These are phyloP conservation scores for Vaccinium macrocarpon DNA, from an alignment of 148 eudicot genomes.

Conservation along the genomic window DNA sequence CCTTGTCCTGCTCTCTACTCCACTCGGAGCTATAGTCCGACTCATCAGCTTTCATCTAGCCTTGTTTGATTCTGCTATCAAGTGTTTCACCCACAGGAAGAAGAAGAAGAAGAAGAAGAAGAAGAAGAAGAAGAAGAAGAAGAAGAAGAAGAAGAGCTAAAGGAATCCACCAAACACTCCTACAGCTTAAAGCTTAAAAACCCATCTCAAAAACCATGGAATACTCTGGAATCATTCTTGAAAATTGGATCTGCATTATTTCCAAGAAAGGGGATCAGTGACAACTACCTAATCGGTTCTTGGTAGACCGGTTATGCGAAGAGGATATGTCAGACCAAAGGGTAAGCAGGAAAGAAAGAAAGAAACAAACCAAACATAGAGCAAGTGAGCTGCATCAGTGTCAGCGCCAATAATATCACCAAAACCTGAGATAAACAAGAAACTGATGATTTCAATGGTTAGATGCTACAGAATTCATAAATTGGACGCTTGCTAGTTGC, in stretches of 20 bases:
- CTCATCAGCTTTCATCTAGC: constrained; percentile 54
- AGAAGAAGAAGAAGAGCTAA: constrained; percentile 9
- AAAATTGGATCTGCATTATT: constrained; percentile 20
- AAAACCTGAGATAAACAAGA: constrained; percentile 19
- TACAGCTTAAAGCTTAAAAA: constrained; percentile 2
- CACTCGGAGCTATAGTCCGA: constrained; percentile 41
- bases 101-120: constrained; percentile 9
- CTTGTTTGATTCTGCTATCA: constrained; percentile 20
- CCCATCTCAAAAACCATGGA: background rate
- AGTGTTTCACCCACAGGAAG: constrained; percentile 17
- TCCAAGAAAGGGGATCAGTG: constrained; percentile 11
- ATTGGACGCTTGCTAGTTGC: constrained; percentile 43
- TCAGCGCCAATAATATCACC: constrained; percentile 26
- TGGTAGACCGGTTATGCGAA: constrained; percentile 11
- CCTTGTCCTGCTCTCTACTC: constrained; percentile 85
- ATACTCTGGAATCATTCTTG: constrained; percentile 13
- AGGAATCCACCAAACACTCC: constrained; percentile 11
- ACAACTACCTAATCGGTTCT: constrained; percentile 20
- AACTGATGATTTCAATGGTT: constrained; percentile 24
- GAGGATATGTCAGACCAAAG: constrained; percentile 24
- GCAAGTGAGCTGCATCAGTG: constrained; percentile 25
- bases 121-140: background rate
- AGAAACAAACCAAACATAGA: constrained; percentile 17
- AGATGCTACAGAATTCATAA: constrained; percentile 28
- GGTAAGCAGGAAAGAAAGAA: constrained; percentile 19